These are phyloP conservation scores for Westerdykella ornata DNA, from an alignment of 2,329 filamentous ascomycete genomes.

Conservation along the genomic window DNA sequence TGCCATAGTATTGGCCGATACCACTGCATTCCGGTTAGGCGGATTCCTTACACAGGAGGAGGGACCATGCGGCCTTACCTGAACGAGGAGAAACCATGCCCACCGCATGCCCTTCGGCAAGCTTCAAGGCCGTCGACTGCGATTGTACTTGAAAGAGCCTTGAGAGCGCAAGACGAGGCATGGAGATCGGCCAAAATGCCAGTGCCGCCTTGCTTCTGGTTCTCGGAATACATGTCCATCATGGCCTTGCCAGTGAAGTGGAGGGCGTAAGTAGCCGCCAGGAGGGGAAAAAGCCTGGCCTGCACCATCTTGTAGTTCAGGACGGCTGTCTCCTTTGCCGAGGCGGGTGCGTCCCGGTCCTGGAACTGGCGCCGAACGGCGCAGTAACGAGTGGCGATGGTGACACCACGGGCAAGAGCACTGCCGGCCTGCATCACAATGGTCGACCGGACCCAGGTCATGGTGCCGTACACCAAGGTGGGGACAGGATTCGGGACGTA, in stretches of 20 bases:
- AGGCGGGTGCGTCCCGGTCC: constrained; percentile 59
- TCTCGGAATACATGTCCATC: constrained; percentile 66
- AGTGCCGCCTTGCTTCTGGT: constrained; percentile 60
- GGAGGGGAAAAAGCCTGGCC: constrained; percentile 62
- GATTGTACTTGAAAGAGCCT: constrained; percentile 64
- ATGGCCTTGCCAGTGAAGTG: constrained; percentile 73
- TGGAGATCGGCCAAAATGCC: constrained; percentile 68
- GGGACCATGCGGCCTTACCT: constrained; percentile 30
- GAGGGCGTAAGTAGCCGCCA: constrained; percentile 69
- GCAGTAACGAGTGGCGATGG: constrained; percentile 68
- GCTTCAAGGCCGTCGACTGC: constrained; percentile 69
- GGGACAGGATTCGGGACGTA: constrained; percentile 62
- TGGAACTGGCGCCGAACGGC: constrained; percentile 72
- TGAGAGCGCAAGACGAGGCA: constrained; percentile 69
- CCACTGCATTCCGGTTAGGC: constrained; percentile 41
- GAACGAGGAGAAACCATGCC: constrained; percentile 69
- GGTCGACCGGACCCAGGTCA: constrained; percentile 67
- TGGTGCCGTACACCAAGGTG: constrained; percentile 64
- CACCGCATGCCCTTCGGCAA: constrained; percentile 68
- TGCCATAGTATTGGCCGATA: constrained; percentile 68
- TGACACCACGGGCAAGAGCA: constrained; percentile 67
- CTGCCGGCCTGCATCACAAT: constrained; percentile 69
- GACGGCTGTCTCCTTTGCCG: constrained; percentile 61
- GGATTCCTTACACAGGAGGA: not conserved
- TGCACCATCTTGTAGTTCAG: constrained; percentile 79